Percentiles rank a stretch among this genome's conserved stretches.
Evolutionary conservation across 2,329 filamentous ascomycete genomes (phyloP).

Genomic region (Xylaria sp.): DNA sequence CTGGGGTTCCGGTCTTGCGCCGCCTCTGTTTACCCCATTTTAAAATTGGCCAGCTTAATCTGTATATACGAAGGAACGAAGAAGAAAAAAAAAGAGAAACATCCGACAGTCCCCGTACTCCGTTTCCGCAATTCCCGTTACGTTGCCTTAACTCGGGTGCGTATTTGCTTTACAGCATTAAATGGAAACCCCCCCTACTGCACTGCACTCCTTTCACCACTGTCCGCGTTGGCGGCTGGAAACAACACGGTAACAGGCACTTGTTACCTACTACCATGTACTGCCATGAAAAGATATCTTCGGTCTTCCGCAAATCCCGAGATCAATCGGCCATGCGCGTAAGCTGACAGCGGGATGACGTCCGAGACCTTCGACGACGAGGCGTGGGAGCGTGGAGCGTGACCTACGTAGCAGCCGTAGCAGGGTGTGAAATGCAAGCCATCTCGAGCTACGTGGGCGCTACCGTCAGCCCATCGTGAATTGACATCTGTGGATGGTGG

Average conservation of each 20-base stretch:
- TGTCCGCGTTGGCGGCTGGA: no score
- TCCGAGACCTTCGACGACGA: not conserved
- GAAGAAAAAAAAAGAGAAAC: not conserved
- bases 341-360: not conserved
- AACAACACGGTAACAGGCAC: no score
- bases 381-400: not conserved
- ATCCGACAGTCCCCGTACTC: no score
- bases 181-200: no score
- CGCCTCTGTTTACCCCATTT: not conserved
- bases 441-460: conserved; percentile 3
- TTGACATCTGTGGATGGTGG: conserved; percentile 1
- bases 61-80: not conserved
- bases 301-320: not conserved
- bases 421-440: conserved; percentile 8
- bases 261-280: no score
- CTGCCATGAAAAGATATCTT: not conserved
- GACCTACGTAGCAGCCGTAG: conserved; percentile 4
- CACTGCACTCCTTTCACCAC: no score
- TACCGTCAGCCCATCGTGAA: conserved; percentile 2
- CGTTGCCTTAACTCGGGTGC: no score
- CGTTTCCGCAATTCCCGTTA: no score
- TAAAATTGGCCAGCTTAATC: not conserved
- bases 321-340: not conserved
- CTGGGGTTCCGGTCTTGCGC: no score
- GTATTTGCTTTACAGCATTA: no score